A percentile compares a stretch with the other conserved stretches of the same genome.
Conservation (phyloP, 179 eudicot species). For the Nepenthes alata region DNA sequence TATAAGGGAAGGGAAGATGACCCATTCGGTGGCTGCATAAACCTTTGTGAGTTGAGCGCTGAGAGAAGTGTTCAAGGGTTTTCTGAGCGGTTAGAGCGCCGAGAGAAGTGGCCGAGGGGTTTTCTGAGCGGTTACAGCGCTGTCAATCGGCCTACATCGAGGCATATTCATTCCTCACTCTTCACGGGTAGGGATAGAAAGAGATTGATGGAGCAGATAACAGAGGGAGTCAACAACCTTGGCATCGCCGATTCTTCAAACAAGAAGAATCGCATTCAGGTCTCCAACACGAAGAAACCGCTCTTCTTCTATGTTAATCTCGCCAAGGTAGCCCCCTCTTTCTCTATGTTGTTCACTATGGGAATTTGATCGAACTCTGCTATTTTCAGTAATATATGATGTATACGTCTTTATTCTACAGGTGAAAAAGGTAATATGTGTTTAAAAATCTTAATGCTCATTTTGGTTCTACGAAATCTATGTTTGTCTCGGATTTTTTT, state of each 20-base stretch:
- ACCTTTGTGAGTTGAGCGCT: no score
- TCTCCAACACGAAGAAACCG: slow-evolving; percentile 74
- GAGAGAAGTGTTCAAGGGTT: no score
- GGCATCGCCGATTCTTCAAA: slow-evolving; percentile 36
- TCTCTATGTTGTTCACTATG: background rate
- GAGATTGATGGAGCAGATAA: slow-evolving; percentile 47
- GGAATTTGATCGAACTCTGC: background rate
- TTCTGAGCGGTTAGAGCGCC: no score
- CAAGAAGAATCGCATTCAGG: slow-evolving; percentile 80
- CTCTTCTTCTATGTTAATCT: slow-evolving; percentile 54
- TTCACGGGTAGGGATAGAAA: slow-evolving; percentile 4
- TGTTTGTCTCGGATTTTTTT: no score
- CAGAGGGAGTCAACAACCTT: slow-evolving; percentile 42
- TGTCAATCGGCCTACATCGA: no score
- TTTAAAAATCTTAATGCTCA: no score
- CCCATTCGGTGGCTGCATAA: no score
- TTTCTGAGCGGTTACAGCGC: background rate
- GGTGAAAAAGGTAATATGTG: no score
- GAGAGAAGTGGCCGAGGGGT: slow-evolving; percentile 28
- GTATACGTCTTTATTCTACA: no score
- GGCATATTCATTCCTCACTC: no score
- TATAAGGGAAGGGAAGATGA: no score
- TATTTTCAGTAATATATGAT: background rate
- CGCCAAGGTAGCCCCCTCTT: slow-evolving; percentile 40
- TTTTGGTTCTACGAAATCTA: no score